Evolutionary conservation across 768 basidiomycete genomes (phyloP), one percentile per base, ranked within the genome.

Genomic region (Kwoniella sp.): DNA sequence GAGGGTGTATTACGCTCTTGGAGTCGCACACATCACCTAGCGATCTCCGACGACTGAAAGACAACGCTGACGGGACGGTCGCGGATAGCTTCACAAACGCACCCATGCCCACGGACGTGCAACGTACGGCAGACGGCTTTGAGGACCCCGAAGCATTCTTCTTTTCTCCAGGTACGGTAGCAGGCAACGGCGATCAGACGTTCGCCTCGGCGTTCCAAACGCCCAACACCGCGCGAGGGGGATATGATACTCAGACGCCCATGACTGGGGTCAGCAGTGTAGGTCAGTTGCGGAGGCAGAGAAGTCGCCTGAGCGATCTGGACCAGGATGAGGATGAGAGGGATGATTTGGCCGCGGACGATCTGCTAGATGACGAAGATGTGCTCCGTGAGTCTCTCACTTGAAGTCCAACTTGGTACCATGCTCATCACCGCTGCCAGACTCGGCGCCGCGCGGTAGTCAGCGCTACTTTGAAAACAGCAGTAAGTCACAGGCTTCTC

Each of bases 71-170:
- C n/a, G n/a, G n/a, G n/a, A n/a, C n/a, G n/a, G n/a, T n/a, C 37
- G 9, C 37, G 14, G 15, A 19, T 59, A 76, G 75, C 14, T 69
- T 62, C 0, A 68, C 75, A 8, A 70, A 71, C 17, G 57, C 61
- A 15, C 32, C 49, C 5, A 73, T 75, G 54, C 75, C 75, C 5
- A 62, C 53, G 3, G 55, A 67, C 32, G 67, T 75, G 3, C 63
- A 53, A 1, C 58, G 67, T 5, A 55, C 60, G 28, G 60, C 49
- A 2, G 68, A 71, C 10, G 76, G 76, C 0, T 71, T 73, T 51
- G 76, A 77, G 50, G 70, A 73, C 46, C 53, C 69, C 20, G 61
- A 58, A 29, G 64, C 47, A 12, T 76, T 73, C 67, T 75, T 76
- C 65, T 32, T 49, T 7, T 63, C 60, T 0, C 66, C 73, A 3